phyloP scores from a whole-genome alignment of 371 early-diverging fungal genomes.

The Apophysomyces elegans region DNA sequence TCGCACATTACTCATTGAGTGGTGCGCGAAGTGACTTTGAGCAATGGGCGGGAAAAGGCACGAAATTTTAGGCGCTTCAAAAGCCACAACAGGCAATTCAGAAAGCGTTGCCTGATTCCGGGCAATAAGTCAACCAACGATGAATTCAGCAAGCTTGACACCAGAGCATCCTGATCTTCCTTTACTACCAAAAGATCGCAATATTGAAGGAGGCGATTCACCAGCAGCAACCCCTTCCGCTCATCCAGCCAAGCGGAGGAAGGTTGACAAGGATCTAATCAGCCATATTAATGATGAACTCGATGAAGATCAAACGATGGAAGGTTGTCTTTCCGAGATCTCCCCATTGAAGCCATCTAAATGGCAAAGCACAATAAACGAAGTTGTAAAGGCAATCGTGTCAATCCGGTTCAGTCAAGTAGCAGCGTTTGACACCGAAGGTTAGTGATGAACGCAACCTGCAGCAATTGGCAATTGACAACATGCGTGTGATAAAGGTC shows the following conservation, averaged over 20 bases:
- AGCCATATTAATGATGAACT: conserved; percentile 15
- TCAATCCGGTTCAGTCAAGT: conserved; percentile 77
- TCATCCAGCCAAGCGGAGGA: conserved; percentile 41
- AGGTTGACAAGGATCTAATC: conserved; percentile 21
- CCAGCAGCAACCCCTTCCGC: conserved; percentile 32
- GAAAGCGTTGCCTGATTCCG: neutral
- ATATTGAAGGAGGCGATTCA: conserved; percentile 49
- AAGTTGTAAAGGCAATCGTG: conserved; percentile 77
- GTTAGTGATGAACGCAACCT: conserved; percentile 54
- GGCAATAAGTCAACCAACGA: neutral
- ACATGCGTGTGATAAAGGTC: conserved; percentile 24
- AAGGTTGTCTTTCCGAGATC: conserved; percentile 13
- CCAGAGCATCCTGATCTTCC: conserved; percentile 13
- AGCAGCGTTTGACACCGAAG: conserved; percentile 83
- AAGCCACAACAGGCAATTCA: neutral
- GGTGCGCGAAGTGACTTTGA: neutral
- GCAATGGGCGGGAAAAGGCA: neutral
- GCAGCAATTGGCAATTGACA: conserved; percentile 5
- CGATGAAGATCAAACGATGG: conserved; percentile 17
- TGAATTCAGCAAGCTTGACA: conserved; percentile 11
- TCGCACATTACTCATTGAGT: neutral
- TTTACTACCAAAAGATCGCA: conserved; percentile 38
- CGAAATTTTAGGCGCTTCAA: neutral
- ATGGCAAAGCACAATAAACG: conserved; percentile 74
- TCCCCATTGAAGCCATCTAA: conserved; percentile 34